phyloP scores from a whole-genome alignment of 257 asterid genomes.

The Primulina tabacum region DNA sequence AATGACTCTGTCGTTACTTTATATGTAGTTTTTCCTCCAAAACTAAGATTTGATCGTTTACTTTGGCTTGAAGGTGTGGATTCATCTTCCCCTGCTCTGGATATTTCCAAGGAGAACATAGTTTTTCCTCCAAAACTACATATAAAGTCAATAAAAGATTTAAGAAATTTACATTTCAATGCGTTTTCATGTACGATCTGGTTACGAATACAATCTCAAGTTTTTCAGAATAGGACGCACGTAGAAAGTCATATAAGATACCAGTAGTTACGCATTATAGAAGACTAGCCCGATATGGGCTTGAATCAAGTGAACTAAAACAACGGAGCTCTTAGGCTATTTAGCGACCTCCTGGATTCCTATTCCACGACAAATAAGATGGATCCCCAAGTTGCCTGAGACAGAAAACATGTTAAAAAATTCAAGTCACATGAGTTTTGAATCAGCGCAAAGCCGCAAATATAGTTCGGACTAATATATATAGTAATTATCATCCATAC shows the following conservation, averaged over 20 bases:
- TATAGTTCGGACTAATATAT: no score
- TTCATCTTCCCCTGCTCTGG: constrained; percentile 81
- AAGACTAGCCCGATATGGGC: neutral
- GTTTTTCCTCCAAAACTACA: no score
- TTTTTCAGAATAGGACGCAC: neutral
- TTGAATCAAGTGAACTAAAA: neutral
- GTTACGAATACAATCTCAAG: neutral
- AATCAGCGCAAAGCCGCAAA: neutral
- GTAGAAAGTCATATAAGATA: neutral
- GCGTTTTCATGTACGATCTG: neutral
- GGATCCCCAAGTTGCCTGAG: constrained; percentile 47
- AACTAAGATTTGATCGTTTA: constrained; percentile 22
- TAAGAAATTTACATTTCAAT: neutral
- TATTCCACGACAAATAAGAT: constrained; percentile 41
- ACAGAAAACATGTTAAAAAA: neutral
- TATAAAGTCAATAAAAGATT: no score
- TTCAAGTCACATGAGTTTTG: neutral
- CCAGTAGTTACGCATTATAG: neutral
- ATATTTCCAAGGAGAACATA: constrained; percentile 65
- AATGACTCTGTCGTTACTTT: constrained; percentile 5
- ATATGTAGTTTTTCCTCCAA: neutral
- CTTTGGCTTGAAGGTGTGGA: constrained; percentile 63
- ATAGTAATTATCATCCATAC: neutral
- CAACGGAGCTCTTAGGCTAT: neutral
- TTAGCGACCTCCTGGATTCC: constrained; percentile 37